These are phyloP conservation scores for Penicillium sp. DNA, from an alignment of 2,329 filamentous ascomycete species.

Conservation along the genomic window DNA sequence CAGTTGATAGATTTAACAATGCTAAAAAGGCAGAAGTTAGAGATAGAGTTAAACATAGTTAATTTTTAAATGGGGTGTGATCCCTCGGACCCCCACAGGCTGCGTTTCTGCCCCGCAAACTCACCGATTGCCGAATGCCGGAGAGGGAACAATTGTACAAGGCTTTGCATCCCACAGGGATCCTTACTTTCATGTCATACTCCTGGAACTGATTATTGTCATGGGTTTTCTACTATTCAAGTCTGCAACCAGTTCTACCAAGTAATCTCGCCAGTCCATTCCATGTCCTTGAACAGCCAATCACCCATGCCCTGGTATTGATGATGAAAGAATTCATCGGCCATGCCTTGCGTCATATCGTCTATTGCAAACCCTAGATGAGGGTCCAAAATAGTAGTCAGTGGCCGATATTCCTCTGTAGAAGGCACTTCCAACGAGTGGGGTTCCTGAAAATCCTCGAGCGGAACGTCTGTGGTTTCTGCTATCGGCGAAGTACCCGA, in stretches of 20 bases:
- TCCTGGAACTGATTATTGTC: not conserved
- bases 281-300: conserved; percentile 31
- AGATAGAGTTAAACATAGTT: too few species aligned
- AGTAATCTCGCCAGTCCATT: conserved; percentile 25
- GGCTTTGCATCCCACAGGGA: not conserved
- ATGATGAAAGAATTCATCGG: conserved; percentile 22
- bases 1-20: too few species aligned
- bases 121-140: conserved; percentile 20
- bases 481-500: not conserved
- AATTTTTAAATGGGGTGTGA: too few species aligned
- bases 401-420: conserved; percentile 24
- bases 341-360: conserved; percentile 7
- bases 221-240: not conserved
- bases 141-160: too few species aligned
- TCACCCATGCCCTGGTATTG: conserved; percentile 34
- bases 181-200: not conserved
- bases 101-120: conserved; percentile 8
- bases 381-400: conserved; percentile 26
- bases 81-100: conserved; percentile 5
- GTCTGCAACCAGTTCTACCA: not conserved
- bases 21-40: too few species aligned
- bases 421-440: conserved; percentile 17
- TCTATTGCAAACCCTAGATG: conserved; percentile 16
- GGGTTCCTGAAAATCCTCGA: conserved; percentile 13
- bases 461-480: not conserved